phyloP scores from a whole-genome alignment of 1,284 basidiomycete genomes.

The Fomitopsis pinicola region DNA sequence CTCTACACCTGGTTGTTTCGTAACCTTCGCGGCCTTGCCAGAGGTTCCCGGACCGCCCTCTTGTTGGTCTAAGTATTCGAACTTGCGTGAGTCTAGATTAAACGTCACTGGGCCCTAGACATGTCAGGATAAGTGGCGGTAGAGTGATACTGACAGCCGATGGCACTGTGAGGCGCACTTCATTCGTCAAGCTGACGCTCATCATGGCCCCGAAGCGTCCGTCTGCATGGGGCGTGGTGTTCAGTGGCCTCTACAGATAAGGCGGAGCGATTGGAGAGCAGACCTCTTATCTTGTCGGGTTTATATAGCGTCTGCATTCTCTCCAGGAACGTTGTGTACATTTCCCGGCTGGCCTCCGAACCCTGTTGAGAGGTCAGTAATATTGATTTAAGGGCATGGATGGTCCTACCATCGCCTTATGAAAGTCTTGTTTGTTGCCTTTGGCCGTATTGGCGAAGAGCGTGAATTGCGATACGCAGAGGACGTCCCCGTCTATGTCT shows the following conservation, averaged over 20 bases:
- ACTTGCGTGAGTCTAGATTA: conserved; percentile 75
- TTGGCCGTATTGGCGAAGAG: conserved; percentile 84
- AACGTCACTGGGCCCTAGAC: conserved; percentile 79
- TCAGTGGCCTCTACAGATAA: background rate
- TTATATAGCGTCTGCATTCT: conserved; percentile 62
- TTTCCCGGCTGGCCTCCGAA: conserved; percentile 57
- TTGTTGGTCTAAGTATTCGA: conserved; percentile 40
- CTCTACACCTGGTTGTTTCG: background rate
- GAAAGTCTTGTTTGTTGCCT: conserved; percentile 88
- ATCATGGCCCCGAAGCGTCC: conserved; percentile 95
- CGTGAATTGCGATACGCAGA: conserved; percentile 92
- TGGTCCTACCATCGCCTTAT: conserved; percentile 75
- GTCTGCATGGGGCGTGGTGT: conserved; percentile 41
- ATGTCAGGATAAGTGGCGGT: background rate
- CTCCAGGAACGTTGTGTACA: conserved; percentile 73
- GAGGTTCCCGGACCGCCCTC: background rate
- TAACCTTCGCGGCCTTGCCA: background rate
- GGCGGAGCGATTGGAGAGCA: background rate
- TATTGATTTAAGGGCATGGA: conserved; percentile 5
- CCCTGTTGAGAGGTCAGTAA: conserved; percentile 37
- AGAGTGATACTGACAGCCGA: background rate
- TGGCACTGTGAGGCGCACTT: conserved; percentile 45
- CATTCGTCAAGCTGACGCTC: conserved; percentile 81
- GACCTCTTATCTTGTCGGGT: conserved; percentile 77
- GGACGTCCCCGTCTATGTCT: conserved; percentile 81